Conservation (phyloP, 768 basidiomycete species). For the Boletus sensibilis region DNA sequence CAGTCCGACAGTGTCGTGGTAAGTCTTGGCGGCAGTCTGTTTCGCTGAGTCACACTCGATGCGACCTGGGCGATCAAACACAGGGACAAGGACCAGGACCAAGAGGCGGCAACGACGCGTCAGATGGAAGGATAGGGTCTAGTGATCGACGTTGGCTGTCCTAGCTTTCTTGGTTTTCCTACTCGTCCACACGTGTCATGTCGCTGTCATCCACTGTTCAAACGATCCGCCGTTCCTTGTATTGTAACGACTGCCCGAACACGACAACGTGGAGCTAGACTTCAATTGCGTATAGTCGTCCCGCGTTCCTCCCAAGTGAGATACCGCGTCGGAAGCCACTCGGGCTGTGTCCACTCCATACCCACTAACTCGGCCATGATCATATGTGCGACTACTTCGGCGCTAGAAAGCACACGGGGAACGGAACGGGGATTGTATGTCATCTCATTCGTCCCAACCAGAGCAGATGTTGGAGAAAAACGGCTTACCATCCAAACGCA, state of each 20-base stretch:
- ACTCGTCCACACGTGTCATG: neutral
- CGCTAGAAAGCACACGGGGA: slow-evolving; percentile 37
- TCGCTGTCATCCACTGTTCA: neutral
- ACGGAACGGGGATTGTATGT: neutral
- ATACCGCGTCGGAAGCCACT: slow-evolving; percentile 63
- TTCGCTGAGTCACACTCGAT: slow-evolving; percentile 8
- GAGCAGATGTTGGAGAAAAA: neutral
- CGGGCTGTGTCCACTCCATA: slow-evolving; percentile 48
- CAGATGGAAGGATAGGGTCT: neutral
- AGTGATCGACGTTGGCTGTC: neutral
- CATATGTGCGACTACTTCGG: slow-evolving; percentile 61
- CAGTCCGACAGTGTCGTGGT: slow-evolving; percentile 43
- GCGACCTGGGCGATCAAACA: slow-evolving; percentile 5
- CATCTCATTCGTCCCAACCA: neutral
- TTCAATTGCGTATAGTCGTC: neutral
- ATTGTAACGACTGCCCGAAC: neutral
- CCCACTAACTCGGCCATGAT: slow-evolving; percentile 47
- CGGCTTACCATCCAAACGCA: slow-evolving; percentile 56
- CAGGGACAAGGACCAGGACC: neutral
- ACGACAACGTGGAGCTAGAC: neutral
- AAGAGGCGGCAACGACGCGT: neutral
- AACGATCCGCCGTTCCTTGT: neutral
- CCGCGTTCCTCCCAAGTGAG: slow-evolving; percentile 36
- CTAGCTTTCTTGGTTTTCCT: neutral
- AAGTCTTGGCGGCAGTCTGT: slow-evolving; percentile 40